These are phyloP conservation scores for Cladosporium sp. DNA, from an alignment of 2,329 filamentous ascomycete species.

Conservation along the genomic window DNA sequence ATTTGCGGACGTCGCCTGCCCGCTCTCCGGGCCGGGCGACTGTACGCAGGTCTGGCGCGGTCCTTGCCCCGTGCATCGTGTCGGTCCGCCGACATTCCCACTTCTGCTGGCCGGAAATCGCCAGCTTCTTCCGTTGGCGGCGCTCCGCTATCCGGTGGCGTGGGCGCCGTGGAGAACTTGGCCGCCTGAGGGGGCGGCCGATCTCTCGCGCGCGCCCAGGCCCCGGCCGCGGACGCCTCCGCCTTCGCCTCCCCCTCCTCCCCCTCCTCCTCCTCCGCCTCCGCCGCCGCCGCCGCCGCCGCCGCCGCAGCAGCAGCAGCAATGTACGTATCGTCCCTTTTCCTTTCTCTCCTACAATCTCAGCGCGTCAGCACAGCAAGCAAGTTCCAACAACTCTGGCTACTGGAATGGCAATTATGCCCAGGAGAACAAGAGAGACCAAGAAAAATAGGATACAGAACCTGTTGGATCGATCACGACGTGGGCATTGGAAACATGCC, in stretches of 20 bases:
- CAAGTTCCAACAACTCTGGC: not conserved
- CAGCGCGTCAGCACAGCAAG: not conserved
- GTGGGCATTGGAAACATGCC: too few species aligned
- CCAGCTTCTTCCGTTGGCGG: too few species aligned
- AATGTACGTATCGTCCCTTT: not conserved
- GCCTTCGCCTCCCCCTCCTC: not conserved
- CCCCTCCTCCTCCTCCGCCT: not conserved
- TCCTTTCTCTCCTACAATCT: not conserved
- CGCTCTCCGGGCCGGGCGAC: too few species aligned
- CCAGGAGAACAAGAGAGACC: not conserved
- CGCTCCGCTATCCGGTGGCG: too few species aligned
- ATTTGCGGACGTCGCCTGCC: too few species aligned
- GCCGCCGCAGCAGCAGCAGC: not conserved
- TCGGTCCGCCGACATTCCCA: too few species aligned
- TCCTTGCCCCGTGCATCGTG: too few species aligned
- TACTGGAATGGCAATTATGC: not conserved
- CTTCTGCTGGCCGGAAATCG: too few species aligned
- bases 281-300: not conserved
- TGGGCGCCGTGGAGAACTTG: too few species aligned
- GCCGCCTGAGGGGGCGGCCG: too few species aligned
- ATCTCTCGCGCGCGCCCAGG: too few species aligned
- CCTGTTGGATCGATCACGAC: not conserved
- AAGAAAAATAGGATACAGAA: not conserved
- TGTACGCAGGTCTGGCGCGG: too few species aligned
- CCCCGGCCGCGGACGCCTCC: not conserved